Conservation (phyloP, 352 stramenopile genomes). For the Globisporangium recalcitrans region DNA sequence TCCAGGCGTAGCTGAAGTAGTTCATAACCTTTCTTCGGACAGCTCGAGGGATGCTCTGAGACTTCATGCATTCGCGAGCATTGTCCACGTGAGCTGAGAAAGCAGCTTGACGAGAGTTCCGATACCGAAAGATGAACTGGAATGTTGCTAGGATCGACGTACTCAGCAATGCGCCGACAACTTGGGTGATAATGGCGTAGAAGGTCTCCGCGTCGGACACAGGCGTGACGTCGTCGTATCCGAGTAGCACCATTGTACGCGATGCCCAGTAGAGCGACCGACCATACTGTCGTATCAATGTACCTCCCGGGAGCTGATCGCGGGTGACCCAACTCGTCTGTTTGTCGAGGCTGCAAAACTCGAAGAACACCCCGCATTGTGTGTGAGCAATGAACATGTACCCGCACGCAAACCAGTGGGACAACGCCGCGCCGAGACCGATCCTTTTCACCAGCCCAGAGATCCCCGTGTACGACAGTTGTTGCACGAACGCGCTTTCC, state of each 20-base stretch:
- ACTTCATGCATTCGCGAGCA: conserved; percentile 65
- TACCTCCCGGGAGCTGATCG: conserved; percentile 41
- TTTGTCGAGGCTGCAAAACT: conserved; percentile 33
- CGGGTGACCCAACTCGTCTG: conserved; percentile 60
- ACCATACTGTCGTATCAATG: conserved; percentile 41
- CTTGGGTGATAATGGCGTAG: conserved; percentile 39
- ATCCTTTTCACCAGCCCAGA: conserved; percentile 44
- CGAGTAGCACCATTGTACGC: conserved; percentile 50
- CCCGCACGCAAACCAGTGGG: conserved; percentile 55
- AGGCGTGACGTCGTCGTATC: conserved; percentile 62
- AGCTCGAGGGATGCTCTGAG: conserved; percentile 47
- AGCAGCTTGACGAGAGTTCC: conserved; percentile 40
- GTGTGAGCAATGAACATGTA: conserved; percentile 69
- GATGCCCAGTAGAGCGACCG: conserved; percentile 57
- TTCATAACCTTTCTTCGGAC: conserved; percentile 46
- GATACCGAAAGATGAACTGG: conserved; percentile 69
- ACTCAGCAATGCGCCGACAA: conserved; percentile 47
- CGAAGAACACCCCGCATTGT: conserved; percentile 47
- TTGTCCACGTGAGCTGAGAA: conserved; percentile 66
- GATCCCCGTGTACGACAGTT: conserved; percentile 55
- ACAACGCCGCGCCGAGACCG: conserved; percentile 23
- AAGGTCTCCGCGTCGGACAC: conserved; percentile 51
- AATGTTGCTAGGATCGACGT: conserved; percentile 60
- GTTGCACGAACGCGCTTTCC: conserved; percentile 35
- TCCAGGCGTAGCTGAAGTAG: conserved; percentile 68